These are phyloP conservation scores for Pseudogymnoascus sp. DNA, from an alignment of 2,329 filamentous ascomycete species.

Conservation along the genomic window DNA sequence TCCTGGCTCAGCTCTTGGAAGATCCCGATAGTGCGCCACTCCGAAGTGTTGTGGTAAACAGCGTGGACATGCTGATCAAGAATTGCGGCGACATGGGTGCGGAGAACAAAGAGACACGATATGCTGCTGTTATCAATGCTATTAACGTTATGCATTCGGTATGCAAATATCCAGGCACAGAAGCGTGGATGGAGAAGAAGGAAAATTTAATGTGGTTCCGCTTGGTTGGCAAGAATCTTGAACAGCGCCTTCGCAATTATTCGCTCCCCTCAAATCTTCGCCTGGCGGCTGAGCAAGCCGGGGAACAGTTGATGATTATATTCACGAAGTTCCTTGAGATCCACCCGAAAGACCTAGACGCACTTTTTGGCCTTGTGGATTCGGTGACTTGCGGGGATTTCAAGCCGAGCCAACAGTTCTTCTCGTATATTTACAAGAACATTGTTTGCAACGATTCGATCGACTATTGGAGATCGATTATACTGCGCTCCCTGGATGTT, in stretches of 20 bases:
- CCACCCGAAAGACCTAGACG: slow-evolving; percentile 69
- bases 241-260: slow-evolving; percentile 64
- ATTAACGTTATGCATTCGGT: slow-evolving; percentile 80
- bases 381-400: slow-evolving; percentile 77
- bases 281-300: slow-evolving; percentile 79
- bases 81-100: slow-evolving; percentile 55
- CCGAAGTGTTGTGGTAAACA: slow-evolving; percentile 64
- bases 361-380: slow-evolving; percentile 77
- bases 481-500: slow-evolving; percentile 79
- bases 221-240: slow-evolving; percentile 67
- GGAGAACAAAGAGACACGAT: slow-evolving; percentile 61
- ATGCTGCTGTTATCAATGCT: slow-evolving; percentile 70
- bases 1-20: slow-evolving; percentile 79
- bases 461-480: slow-evolving; percentile 74
- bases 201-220: slow-evolving; percentile 54
- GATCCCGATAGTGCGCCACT: slow-evolving; percentile 68
- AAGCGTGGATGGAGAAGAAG: slow-evolving; percentile 64
- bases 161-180: slow-evolving; percentile 54
- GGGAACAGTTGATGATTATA: slow-evolving; percentile 78
- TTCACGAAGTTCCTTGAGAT: slow-evolving; percentile 72
- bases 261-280: slow-evolving; percentile 64
- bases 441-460: slow-evolving; percentile 80
- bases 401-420: slow-evolving; percentile 66
- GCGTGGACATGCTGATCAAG: slow-evolving; percentile 64
- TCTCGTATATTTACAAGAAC: slow-evolving; percentile 73